phyloP scores from a whole-genome alignment of 352 stramenopile species.

The Globisporangium parvum region DNA sequence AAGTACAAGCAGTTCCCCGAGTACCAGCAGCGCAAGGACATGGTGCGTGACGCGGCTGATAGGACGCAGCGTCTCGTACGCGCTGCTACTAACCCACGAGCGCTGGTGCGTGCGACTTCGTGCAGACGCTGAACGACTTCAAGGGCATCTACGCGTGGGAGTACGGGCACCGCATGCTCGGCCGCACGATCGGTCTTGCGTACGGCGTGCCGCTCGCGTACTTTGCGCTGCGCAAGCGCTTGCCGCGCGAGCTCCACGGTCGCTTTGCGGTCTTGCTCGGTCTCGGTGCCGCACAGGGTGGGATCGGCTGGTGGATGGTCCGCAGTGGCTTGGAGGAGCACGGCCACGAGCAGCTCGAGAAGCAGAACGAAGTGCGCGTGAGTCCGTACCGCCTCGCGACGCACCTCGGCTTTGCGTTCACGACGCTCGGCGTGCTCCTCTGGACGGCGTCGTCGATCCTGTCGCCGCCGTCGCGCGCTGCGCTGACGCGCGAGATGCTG shows the following conservation, averaged over 20 bases:
- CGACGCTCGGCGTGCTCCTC: conserved; percentile 92
- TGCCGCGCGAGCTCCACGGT: conserved; percentile 66
- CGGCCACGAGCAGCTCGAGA: conserved; percentile 61
- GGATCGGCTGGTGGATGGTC: conserved; percentile 99
- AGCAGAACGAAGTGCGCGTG: conserved; percentile 95
- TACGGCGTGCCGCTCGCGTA: conserved; percentile 93
- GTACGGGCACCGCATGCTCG: conserved; percentile 97
- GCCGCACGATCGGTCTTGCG: conserved; percentile 90
- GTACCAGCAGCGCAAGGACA: conserved; percentile 93
- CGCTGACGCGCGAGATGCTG: conserved; percentile 70
- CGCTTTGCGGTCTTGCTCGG: conserved; percentile 60
- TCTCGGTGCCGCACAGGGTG: conserved; percentile 63
- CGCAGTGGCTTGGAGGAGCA: conserved; percentile 96
- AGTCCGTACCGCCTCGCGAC: conserved; percentile 95
- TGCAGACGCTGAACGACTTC: conserved; percentile 96
- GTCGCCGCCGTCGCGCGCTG: conserved; percentile 55
- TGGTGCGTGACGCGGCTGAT: conserved; percentile 50
- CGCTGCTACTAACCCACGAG: conserved; percentile 5
- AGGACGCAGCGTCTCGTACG: not conserved
- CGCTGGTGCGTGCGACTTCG: not conserved
- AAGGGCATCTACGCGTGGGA: conserved; percentile 97
- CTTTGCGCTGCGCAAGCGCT: conserved; percentile 84
- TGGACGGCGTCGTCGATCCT: conserved; percentile 94
- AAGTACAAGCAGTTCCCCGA: conserved; percentile 98
- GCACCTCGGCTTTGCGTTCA: conserved; percentile 96